phyloP scores from a whole-genome alignment of 2,329 filamentous ascomycete species.

The Penicillium oxalicum region DNA sequence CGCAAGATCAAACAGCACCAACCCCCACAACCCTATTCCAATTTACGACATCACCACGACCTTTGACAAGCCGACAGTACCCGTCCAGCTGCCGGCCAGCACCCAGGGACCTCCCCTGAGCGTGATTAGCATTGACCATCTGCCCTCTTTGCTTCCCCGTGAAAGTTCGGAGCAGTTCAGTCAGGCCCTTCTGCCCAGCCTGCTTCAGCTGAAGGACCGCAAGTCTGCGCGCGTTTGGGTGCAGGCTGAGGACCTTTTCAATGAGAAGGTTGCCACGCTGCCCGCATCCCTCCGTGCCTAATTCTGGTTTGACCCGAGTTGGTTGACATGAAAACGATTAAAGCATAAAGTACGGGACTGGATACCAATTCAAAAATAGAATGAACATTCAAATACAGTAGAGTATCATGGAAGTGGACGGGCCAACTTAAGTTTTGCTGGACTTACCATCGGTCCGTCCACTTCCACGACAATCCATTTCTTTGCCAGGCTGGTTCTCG shows the following conservation, averaged over 20 bases:
- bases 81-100: conserved; percentile 51
- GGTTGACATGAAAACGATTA: conserved; percentile 2
- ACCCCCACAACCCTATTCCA: conserved; percentile 52
- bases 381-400: no score
- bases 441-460: no score
- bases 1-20: conserved; percentile 31
- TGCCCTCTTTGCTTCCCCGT: conserved; percentile 74
- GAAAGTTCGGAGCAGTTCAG: conserved; percentile 86
- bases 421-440: no score
- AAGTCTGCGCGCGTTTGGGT: conserved; percentile 69
- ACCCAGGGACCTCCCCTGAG: conserved; percentile 57
- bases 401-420: no score
- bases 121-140: conserved; percentile 83
- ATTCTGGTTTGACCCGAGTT: background rate
- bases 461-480: no score
- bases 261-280: conserved; percentile 69
- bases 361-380: no score
- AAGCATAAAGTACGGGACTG: no score
- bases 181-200: conserved; percentile 66
- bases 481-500: no score
- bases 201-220: conserved; percentile 72
- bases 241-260: conserved; percentile 75
- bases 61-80: conserved; percentile 80
- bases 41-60: conserved; percentile 82
- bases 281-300: conserved; percentile 39